phyloP scores from a whole-genome alignment of 225 moss, liverwort and hornwort species.

The Bryoerythrophyllum caledonicum region DNA sequence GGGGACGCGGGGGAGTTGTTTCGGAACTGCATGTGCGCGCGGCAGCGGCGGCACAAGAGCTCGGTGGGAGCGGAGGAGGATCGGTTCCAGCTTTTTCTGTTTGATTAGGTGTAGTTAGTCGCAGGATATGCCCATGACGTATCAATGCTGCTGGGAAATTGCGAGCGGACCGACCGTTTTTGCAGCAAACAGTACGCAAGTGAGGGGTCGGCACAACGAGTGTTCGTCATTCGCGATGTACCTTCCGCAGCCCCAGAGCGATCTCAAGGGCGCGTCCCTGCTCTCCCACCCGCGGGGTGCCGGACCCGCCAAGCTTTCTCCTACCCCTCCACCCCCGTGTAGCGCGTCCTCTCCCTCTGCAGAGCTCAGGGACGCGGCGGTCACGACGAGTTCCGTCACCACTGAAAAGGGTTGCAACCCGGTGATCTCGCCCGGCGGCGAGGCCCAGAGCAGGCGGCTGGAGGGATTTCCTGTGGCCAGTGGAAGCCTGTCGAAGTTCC shows the following conservation, averaged over 20 bases:
- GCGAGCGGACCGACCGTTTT: slow-evolving; percentile 48
- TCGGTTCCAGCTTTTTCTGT: slow-evolving; percentile 37
- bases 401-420: slow-evolving; percentile 25
- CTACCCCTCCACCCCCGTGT: slow-evolving; percentile 15
- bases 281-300: slow-evolving; percentile 29
- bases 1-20: no score
- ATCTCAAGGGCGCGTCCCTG: slow-evolving; percentile 27
- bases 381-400: slow-evolving; percentile 33
- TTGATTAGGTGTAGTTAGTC: slow-evolving; percentile 26
- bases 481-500: slow-evolving; percentile 22
- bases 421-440: slow-evolving; percentile 2
- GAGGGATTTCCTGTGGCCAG: slow-evolving; percentile 4
- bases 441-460: slow-evolving; percentile 40
- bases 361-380: slow-evolving; percentile 13
- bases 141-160: slow-evolving; percentile 67
- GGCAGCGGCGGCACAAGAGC: slow-evolving; percentile 52
- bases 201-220: slow-evolving; percentile 46
- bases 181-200: slow-evolving; percentile 55
- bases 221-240: slow-evolving; percentile 39
- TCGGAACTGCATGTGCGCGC: no score
- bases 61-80: slow-evolving; percentile 22
- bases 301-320: slow-evolving; percentile 20
- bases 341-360: slow-evolving; percentile 13
- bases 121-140: slow-evolving; percentile 51
- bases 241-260: slow-evolving; percentile 26